Evolutionary conservation across 2,329 filamentous ascomycete species (phyloP), one percentile per base, ranked within the genome.

Genomic region (Eutypella sp.): DNA sequence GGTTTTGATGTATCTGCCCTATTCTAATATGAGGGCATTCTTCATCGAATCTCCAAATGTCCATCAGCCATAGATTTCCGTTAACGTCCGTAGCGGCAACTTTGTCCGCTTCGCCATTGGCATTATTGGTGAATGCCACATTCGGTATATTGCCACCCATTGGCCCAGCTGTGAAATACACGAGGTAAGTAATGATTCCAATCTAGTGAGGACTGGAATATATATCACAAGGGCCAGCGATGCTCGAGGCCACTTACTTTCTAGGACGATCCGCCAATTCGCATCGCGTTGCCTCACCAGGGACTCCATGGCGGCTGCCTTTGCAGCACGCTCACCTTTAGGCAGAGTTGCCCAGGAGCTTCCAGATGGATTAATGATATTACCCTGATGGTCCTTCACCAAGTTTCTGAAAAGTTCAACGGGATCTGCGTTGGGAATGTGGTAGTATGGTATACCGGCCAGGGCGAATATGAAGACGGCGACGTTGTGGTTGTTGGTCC

Each of bases 401-500:
- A 57, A 23, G 23, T 45, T 54, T 22, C 49, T 47, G 46, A 58
- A 58, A 20, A 50, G 43, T 31, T 49, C 51, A 25, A 47, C 8
- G 16, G 36, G 16, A 29, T 52, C 23, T 42, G 27, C 42, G 6
- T 10, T 38, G 41, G 50, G 22, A 29, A 36, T 16, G 46, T 40
- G 33, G 29, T n/a, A 19, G 13, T 36, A 46, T 25, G 18, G 16
- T 7, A 48, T 16, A 16, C 57, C 56, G 8, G 51, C 55, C 8
- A 67, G 43, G 41, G 63, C 63, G n/a, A 64, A 63, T 11, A 67
- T 50, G 49, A 65, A 61, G n/a, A 63, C 57, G 41, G 57, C 58
- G 18, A 63, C 57, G 16, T 58, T 50, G 15, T 62, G 61, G 2
- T 75, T 78, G 61, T 99, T 99, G 0, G 87, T 83, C 56, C 87